Evolutionary conservation across 2,329 filamentous ascomycete genomes (phyloP).

Genomic region (Fusarium acutatum): DNA sequence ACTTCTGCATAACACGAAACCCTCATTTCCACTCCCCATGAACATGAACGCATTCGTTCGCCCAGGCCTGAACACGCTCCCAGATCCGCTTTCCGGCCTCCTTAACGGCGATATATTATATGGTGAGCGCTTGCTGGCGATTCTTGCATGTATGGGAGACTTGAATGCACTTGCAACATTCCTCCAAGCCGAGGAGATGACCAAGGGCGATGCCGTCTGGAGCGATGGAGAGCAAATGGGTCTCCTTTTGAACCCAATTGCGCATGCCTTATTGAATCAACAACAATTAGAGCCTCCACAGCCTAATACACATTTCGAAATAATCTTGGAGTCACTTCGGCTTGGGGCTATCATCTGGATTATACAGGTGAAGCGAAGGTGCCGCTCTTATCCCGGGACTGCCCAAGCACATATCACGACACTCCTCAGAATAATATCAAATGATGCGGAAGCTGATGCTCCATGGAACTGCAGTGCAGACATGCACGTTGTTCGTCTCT

Average conservation of each 20-base stretch:
- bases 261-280: neutral
- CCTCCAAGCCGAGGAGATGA: neutral
- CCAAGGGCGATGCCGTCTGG: neutral
- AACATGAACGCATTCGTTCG: neutral
- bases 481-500: neutral
- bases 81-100: neutral
- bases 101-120: neutral
- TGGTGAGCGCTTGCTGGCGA: neutral
- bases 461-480: neutral
- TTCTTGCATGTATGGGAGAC: neutral
- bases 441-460: neutral
- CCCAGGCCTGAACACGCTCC: neutral
- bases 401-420: neutral
- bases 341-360: slow-evolving; percentile 13
- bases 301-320: neutral
- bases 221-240: neutral
- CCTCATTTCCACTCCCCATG: neutral
- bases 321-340: neutral
- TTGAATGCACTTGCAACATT: neutral
- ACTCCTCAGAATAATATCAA: neutral
- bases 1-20: slow-evolving; percentile 5
- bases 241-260: neutral
- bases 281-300: neutral
- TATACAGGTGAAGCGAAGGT: slow-evolving; percentile 2
- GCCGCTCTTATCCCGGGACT: slow-evolving; percentile 7